Evolutionary conservation across 129 eudicot genomes (phyloP), one percentile per base, ranked within the genome.

Genomic region (Chrysanthemum seticuspe): DNA sequence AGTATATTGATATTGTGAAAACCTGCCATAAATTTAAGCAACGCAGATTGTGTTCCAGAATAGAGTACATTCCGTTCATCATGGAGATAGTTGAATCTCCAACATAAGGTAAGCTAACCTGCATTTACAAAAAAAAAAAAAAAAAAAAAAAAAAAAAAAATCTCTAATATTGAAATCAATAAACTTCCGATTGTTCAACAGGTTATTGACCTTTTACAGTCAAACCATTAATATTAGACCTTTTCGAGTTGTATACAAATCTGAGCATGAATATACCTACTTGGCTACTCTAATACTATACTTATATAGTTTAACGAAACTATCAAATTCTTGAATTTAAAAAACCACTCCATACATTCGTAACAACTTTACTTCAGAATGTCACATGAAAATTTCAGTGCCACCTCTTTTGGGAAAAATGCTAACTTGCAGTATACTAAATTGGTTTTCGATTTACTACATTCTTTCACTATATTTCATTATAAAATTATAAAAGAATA

Each of bases 11-110:
- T 73, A 67, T 57, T 50, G 40, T 59, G 65, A 75, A 14, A 36
- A 94, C 98, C 93, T 94, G 98, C 98, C 98, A 94, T 79, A 94
- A 72, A 72, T 94, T 94, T 71, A 71, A 70, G 89, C 95, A 81
- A 36, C 54, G 70, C 21, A 94, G 73, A 76, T 88, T 80, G 51
- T 57, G 34, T 81, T 82, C 83, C 88, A 94, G 79, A 62, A 82
- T 86, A 34, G 85, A 78, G 78, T 87, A 86, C 96, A 94, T 74
- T 56, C 80, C 36, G 75, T 68, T 82, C 92, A 94, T 94, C 62
- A 84, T 61, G 50, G 89, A 71, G 58, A 85, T 64, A 34, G 93
- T 86, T 64, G 87, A 71, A 63, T 84, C 87, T 62, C 89, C 91
- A 36, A 77, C 72, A 69, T 87, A 81, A 44, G 98, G 98, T 62